Conservation (phyloP, 352 stramenopile species). For the Sclerospora graminicola region DNA sequence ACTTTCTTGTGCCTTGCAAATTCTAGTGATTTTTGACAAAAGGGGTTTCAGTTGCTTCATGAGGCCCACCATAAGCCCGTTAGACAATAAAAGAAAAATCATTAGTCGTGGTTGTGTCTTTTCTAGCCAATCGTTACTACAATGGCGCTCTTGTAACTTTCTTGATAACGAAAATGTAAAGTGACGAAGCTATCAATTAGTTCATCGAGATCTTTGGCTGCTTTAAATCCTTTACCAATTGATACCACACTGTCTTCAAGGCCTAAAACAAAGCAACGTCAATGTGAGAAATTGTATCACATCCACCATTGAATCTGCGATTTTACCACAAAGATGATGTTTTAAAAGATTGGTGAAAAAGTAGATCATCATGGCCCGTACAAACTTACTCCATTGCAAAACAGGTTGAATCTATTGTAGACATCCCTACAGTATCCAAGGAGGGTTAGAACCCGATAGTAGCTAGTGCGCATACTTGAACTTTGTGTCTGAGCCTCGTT, state of each 20-base stretch:
- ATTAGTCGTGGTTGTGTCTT: not conserved
- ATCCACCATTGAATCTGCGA: not conserved
- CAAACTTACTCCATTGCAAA: constrained; percentile 90
- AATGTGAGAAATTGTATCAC: not conserved
- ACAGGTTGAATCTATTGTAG: constrained; percentile 48
- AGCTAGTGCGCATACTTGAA: constrained; percentile 40
- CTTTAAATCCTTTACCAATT: constrained; percentile 84
- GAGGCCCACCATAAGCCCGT: constrained; percentile 80
- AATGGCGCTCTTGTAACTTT: constrained; percentile 28
- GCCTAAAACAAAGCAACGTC: constrained; percentile 34
- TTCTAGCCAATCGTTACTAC: not conserved
- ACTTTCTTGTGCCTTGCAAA: constrained; percentile 75
- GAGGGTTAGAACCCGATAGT: constrained; percentile 2
- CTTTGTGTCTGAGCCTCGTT: constrained; percentile 93
- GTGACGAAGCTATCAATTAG: constrained; percentile 93
- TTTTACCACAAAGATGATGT: constrained; percentile 96
- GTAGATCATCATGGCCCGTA: constrained; percentile 96
- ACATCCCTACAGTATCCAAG: constrained; percentile 29
- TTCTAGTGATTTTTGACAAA: constrained; percentile 67
- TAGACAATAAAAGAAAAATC: not conserved
- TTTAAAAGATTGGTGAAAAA: constrained; percentile 96
- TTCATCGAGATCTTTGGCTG: constrained; percentile 90
- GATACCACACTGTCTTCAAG: constrained; percentile 90
- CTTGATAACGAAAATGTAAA: constrained; percentile 91
- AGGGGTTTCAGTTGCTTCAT: constrained; percentile 72